phyloP scores from a whole-genome alignment of 108 stramenopile genomes.

The Cylindrotheca fusiformis region DNA sequence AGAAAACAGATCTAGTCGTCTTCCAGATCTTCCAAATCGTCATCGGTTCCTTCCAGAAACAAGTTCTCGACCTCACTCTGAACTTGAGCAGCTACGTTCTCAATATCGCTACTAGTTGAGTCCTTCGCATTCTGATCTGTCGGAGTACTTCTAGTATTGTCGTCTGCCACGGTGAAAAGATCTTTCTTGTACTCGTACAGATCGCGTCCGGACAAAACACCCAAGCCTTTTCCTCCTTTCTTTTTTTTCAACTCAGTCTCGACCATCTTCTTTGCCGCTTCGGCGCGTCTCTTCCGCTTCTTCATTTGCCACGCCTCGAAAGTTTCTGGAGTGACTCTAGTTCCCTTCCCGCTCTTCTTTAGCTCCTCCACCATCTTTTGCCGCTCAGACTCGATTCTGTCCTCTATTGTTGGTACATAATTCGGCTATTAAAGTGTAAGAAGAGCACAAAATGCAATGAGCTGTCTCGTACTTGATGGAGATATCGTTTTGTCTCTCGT shows the following conservation, averaged over 20 bases:
- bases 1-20: constrained; percentile 41
- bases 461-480: neutral
- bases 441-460: neutral
- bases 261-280: constrained; percentile 70
- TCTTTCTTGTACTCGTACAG: constrained; percentile 86
- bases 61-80: constrained; percentile 70
- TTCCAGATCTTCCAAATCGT: constrained; percentile 84
- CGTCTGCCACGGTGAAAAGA: constrained; percentile 71
- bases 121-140: constrained; percentile 15
- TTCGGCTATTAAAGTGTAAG: constrained; percentile 56
- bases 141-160: constrained; percentile 17
- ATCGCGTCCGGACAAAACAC: constrained; percentile 77
- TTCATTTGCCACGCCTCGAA: constrained; percentile 84
- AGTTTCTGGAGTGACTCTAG: constrained; percentile 78
- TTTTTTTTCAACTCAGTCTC: constrained; percentile 89
- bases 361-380: constrained; percentile 82
- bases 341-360: constrained; percentile 70
- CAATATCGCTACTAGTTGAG: constrained; percentile 23
- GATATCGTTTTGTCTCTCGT: neutral
- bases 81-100: constrained; percentile 66
- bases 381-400: constrained; percentile 81
- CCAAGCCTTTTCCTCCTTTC: constrained; percentile 88
- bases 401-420: constrained; percentile 89
- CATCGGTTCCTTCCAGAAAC: constrained; percentile 84
- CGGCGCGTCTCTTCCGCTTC: constrained; percentile 78